Evolutionary conservation across 495 filamentous ascomycete species (phyloP).

Genomic region (Lepidopterella palustris): DNA sequence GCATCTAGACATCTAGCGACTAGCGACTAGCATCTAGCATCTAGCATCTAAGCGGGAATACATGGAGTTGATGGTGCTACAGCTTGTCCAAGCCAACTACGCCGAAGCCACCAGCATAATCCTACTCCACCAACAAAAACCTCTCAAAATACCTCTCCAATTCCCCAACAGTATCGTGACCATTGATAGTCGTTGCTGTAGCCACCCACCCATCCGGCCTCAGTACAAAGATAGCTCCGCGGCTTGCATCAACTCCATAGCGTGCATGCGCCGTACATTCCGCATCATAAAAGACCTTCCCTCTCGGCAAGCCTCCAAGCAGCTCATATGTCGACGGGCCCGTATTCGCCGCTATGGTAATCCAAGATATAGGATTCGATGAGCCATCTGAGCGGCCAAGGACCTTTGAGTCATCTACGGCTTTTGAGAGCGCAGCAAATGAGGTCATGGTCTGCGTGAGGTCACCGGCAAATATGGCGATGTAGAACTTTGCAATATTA

Average conservation of each 20-base stretch:
- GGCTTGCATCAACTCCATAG: slow-evolving; percentile 33
- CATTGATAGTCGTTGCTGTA: slow-evolving; percentile 29
- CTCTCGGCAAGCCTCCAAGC: slow-evolving; percentile 34
- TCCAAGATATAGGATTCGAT: slow-evolving; percentile 28
- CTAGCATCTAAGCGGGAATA: too few species aligned
- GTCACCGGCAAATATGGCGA: slow-evolving; percentile 38
- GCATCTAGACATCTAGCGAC: too few species aligned
- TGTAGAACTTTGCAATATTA: slow-evolving; percentile 35
- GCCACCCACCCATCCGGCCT: slow-evolving; percentile 46
- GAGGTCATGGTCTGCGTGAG: slow-evolving; percentile 20
- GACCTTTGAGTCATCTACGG: neutral
- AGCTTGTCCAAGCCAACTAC: too few species aligned
- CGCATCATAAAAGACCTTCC: slow-evolving; percentile 39
- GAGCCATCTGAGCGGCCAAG: too few species aligned
- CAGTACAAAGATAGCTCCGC: slow-evolving; percentile 38
- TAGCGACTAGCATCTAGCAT: too few species aligned
- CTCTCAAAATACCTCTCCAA: slow-evolving; percentile 37
- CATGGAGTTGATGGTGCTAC: too few species aligned
- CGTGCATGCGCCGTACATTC: slow-evolving; percentile 31
- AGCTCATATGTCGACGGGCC: slow-evolving; percentile 39
- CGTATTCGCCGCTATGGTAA: slow-evolving; percentile 34
- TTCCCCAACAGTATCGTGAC: slow-evolving; percentile 14
- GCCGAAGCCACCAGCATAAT: too few species aligned
- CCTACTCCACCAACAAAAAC: slow-evolving; percentile 10
- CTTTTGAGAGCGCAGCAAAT: slow-evolving; percentile 9